Base-by-base conservation (phyloP, 768 basidiomycete genomes). In the Lentinula boryana region DNA sequence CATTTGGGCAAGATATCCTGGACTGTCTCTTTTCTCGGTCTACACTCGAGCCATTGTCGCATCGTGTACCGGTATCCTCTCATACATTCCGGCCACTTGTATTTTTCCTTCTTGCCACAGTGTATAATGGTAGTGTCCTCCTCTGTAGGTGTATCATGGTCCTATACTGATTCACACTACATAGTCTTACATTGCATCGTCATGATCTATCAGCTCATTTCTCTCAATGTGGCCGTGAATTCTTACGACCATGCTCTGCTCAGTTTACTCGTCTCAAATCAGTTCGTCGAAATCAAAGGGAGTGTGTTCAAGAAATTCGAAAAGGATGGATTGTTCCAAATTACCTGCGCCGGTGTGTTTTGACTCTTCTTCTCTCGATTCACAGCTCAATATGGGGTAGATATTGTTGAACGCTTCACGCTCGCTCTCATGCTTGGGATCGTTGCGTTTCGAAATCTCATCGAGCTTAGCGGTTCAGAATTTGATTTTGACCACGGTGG, bases 281-380 rank as follows among this genome's bases (percentile, higher is more conserved):
- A 99, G 72, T 98, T 99, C 68, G 96, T 98, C 36, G 97, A 99
- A 74, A 98, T 98, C 73, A 99, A 99, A 74, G 95, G 96, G 36
- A 94, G 92, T 70, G 97, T 99, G 1, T 99, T 99, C 85, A 99
- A 98, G 75, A 98, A 90, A 70, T 98, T 99, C 67, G 97, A 98
- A 71, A 99, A 98, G 71, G 97, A 99, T 68, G 98, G 91, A 69
- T 82, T 99, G 8, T 98, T 99, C 71, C 97, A 99, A 72, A 95
- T 99, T 62, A 95, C 95, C 51, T 99, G 97, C 66, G 97, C 97
- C 64, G 93, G 93, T 93, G 64, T 46, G 81, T 62, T 18, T 15
- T 1, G 21, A 36, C 9, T 13, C 40, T 9, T 13, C n/a, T 15
- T 32, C 5, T 51, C 54, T 55, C 23, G 12, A 56, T 15, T 46